Conservation (phyloP, 371 early-diverging fungal species). For the Nematocida sp. region DNA sequence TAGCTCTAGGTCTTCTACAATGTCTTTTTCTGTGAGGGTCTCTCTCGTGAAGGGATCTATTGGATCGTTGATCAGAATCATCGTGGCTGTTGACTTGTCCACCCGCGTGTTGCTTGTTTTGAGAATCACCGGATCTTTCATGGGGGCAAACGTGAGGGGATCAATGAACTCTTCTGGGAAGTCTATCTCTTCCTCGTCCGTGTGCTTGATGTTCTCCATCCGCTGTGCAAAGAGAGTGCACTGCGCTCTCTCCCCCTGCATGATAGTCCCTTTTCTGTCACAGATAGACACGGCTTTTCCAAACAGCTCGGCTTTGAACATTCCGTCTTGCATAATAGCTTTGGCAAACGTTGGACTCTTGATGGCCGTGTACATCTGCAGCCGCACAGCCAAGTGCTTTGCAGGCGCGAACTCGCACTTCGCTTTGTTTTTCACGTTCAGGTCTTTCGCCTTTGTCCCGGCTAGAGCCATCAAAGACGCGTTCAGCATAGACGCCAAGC, state of each 20-base stretch:
- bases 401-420: slow-evolving; percentile 80
- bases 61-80: slow-evolving; percentile 79
- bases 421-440: slow-evolving; percentile 76
- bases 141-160: slow-evolving; percentile 78
- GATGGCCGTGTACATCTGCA: slow-evolving; percentile 76
- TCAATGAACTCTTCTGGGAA: slow-evolving; percentile 73
- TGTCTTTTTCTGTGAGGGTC: slow-evolving; percentile 72
- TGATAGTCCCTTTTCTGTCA: slow-evolving; percentile 49
- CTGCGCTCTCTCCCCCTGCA: slow-evolving; percentile 66
- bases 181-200: slow-evolving; percentile 68
- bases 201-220: slow-evolving; percentile 68
- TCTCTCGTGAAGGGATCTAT: slow-evolving; percentile 88
- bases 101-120: slow-evolving; percentile 76
- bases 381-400: slow-evolving; percentile 72
- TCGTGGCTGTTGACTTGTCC: slow-evolving; percentile 82
- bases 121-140: slow-evolving; percentile 89
- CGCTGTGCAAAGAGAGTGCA: slow-evolving; percentile 62
- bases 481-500: slow-evolving; percentile 88
- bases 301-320: slow-evolving; percentile 59
- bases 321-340: slow-evolving; percentile 73
- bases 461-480: slow-evolving; percentile 80
- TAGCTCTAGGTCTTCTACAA: slow-evolving; percentile 68
- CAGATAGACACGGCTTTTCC: slow-evolving; percentile 55
- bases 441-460: slow-evolving; percentile 80
- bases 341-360: slow-evolving; percentile 57